Conservation (phyloP, 192 early-diverging fungal genomes). For the Chytriomyces sp. region DNA sequence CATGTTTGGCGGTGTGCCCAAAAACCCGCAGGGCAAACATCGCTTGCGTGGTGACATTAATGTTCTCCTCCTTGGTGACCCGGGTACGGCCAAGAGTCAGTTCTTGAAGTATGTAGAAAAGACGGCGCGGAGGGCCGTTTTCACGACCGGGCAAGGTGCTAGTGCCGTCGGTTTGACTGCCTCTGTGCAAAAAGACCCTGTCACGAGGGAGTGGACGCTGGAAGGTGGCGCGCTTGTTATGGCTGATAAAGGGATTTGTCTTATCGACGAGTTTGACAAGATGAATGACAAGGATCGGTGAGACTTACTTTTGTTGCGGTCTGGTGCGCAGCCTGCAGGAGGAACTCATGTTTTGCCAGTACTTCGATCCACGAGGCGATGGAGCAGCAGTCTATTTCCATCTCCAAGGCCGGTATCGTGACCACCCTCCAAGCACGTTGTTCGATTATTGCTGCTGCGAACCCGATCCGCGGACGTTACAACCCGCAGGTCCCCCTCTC, state of each 20-base stretch:
- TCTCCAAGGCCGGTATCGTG: slow-evolving; percentile 85
- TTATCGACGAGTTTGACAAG: slow-evolving; percentile 93
- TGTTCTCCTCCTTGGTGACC: slow-evolving; percentile 87
- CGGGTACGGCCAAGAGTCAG: slow-evolving; percentile 85
- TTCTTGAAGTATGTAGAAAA: slow-evolving; percentile 82
- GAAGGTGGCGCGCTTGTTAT: slow-evolving; percentile 84
- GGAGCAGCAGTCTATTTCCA: slow-evolving; percentile 83
- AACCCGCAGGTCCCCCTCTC: slow-evolving; percentile 89
- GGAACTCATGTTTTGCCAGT: slow-evolving; percentile 36
- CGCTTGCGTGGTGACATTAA: slow-evolving; percentile 98
- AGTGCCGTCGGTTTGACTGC: slow-evolving; percentile 73
- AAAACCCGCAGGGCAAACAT: slow-evolving; percentile 93
- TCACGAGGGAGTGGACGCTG: slow-evolving; percentile 75
- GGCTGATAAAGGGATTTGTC: slow-evolving; percentile 85
- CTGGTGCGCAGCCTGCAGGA: not conserved
- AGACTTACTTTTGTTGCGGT: not conserved
- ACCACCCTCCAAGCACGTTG: slow-evolving; percentile 80
- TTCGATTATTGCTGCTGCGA: slow-evolving; percentile 86
- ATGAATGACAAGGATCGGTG: slow-evolving; percentile 79
- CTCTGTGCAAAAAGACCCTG: slow-evolving; percentile 69
- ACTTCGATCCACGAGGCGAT: slow-evolving; percentile 96
- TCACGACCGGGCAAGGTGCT: slow-evolving; percentile 74
- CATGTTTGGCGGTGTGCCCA: slow-evolving; percentile 95
- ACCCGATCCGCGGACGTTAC: slow-evolving; percentile 85
- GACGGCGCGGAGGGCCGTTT: slow-evolving; percentile 79